Evolutionary conservation across 805 yeast species (phyloP).

Genomic region (Barnettozyma siamensis): DNA sequence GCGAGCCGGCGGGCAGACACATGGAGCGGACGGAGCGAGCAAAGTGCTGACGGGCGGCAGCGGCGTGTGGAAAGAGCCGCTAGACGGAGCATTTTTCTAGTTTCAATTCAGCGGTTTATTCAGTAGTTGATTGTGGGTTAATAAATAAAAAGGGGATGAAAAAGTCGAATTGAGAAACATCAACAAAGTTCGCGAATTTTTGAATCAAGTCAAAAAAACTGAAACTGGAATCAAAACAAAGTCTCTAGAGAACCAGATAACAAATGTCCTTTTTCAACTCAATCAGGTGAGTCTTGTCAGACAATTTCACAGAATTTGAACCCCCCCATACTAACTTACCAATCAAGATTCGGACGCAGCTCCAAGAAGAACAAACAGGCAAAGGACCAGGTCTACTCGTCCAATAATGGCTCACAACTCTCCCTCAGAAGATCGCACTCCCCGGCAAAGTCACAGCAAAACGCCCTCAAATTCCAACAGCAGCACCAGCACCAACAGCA

Average conservation of each 20-base stretch:
- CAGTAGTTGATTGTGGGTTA: too few species aligned
- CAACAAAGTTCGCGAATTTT: not conserved
- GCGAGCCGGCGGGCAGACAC: conserved; percentile 36
- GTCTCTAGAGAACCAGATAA: not conserved
- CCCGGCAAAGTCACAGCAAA: conserved; percentile 27
- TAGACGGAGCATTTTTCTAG: too few species aligned
- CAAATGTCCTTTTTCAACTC: conserved; percentile 37
- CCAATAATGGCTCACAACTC: conserved; percentile 40
- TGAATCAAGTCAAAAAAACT: not conserved
- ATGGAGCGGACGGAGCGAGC: not conserved
- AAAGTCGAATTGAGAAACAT: too few species aligned
- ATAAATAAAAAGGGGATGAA: too few species aligned
- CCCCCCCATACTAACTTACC: too few species aligned
- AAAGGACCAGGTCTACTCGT: conserved; percentile 30
- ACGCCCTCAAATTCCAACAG: conserved; percentile 23
- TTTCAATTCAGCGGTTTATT: too few species aligned
- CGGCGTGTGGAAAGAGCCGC: too few species aligned
- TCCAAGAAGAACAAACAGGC: conserved; percentile 41
- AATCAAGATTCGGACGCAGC: conserved; percentile 46
- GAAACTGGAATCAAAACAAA: not conserved
- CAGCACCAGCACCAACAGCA: conserved; percentile 19
- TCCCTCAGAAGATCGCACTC: conserved; percentile 43
- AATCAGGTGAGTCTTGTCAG: conserved; percentile 19
- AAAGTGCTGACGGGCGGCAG: not conserved
- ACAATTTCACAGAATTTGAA: too few species aligned